A percentile compares a stretch with the other conserved stretches of the same genome.
These are phyloP conservation scores for Murraya koenigii DNA, from an alignment of 345 rosid genomes.

Conservation along the genomic window DNA sequence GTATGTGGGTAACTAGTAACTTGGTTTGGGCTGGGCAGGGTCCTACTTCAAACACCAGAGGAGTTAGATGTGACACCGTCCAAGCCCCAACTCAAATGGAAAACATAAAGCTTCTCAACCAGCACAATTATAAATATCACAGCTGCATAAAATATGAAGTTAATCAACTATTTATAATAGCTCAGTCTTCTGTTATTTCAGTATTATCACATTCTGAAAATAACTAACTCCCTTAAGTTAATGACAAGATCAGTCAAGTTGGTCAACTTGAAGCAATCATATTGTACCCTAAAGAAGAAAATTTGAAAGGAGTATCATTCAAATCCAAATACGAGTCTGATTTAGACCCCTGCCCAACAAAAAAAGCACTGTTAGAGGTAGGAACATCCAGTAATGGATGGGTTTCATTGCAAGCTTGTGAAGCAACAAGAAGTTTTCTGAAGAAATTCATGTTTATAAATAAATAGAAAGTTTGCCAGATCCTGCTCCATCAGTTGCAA, in stretches of 20 bases:
- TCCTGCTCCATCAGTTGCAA: neutral
- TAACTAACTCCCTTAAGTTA: neutral
- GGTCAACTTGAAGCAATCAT: neutral
- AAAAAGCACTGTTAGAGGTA: neutral
- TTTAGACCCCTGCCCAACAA: too few relatives aligned
- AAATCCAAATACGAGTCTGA: neutral
- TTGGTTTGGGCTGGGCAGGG: too few relatives aligned
- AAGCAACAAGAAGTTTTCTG: neutral
- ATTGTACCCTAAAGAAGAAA: neutral
- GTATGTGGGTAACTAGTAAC: too few relatives aligned
- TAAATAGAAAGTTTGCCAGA: neutral
- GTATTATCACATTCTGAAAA: neutral
- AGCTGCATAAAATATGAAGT: too few relatives aligned
- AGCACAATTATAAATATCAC: too few relatives aligned
- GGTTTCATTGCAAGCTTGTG: neutral
- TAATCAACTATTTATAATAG: too few relatives aligned
- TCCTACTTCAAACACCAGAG: too few relatives aligned
- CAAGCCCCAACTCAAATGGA: too few relatives aligned
- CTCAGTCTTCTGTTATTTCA: neutral
- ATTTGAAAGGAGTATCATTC: neutral
- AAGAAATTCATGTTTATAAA: neutral
- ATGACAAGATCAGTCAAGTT: neutral
- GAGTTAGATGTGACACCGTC: too few relatives aligned
- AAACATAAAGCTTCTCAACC: too few relatives aligned
- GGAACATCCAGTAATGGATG: neutral